phyloP scores from a whole-genome alignment of 1,284 basidiomycete genomes.

The Coriolopsis trogii region DNA sequence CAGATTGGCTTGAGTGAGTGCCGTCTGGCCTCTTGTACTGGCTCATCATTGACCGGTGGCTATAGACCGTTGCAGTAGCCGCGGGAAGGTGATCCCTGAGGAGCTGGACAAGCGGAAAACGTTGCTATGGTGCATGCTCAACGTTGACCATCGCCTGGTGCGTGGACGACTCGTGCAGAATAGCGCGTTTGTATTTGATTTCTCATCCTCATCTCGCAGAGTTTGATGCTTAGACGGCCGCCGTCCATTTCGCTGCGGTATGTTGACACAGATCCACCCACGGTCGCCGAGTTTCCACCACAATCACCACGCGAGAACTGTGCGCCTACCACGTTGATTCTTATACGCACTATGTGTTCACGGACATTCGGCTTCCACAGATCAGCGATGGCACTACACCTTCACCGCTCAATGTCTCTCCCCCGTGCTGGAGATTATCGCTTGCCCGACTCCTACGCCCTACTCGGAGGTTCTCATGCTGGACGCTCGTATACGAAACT shows the following conservation, averaged over 20 bases:
- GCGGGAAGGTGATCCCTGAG: constrained; percentile 56
- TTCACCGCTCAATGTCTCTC: constrained; percentile 33
- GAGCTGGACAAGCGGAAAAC: constrained; percentile 55
- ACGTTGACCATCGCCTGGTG: constrained; percentile 55
- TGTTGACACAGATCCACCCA: constrained; percentile 33
- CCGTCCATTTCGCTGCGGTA: constrained; percentile 32
- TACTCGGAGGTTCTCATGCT: constrained; percentile 33
- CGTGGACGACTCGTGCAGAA: no score
- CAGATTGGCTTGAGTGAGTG: constrained; percentile 63
- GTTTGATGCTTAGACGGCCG: constrained; percentile 34
- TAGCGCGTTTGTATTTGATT: no score
- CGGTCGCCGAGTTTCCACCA: constrained; percentile 18
- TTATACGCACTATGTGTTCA: background rate
- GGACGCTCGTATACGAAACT: constrained; percentile 34
- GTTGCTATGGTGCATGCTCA: constrained; percentile 62
- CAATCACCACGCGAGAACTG: constrained; percentile 19
- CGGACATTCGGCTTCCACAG: constrained; percentile 14
- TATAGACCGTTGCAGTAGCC: constrained; percentile 58
- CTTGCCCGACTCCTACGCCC: constrained; percentile 24
- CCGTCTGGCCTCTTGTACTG: background rate
- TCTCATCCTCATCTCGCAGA: constrained; percentile 25
- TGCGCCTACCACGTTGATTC: constrained; percentile 12
- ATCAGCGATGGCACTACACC: constrained; percentile 35
- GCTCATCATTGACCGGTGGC: constrained; percentile 8
- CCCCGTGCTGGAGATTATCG: constrained; percentile 30